Base-by-base conservation (phyloP, 495 filamentous ascomycete genomes). In the Margaritispora aquatica region DNA sequence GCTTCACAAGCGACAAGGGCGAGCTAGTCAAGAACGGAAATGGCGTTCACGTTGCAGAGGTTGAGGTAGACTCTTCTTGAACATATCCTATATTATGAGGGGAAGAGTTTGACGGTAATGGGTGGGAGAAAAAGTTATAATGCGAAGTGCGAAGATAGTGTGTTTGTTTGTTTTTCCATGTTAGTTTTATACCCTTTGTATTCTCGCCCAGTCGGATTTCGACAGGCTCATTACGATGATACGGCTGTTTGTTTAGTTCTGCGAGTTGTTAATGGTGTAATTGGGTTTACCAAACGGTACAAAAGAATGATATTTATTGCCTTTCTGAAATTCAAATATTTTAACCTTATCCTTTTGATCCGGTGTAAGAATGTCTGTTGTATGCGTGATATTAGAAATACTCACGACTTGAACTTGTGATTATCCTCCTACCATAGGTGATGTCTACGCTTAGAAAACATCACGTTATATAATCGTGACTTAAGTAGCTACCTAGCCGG, bases 21-120 rank as follows among this genome's bases (percentile, higher is more conserved):
- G 61, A 57, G 2, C 31, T 53, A 26, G 62, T 58, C 38, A 26
- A 36, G 4, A 54, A 57, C 5, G 55, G 50, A 1, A 60, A 61
- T 36, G 58, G 62, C 4, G 44, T 59, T 8, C 57, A 61, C 24
- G 51, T 58, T 47, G 62, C 61, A n/a, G 54, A 23, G 31, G 55
- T 51, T 31, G 62, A 61, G 41, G 54, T 61, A 38, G 24, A 29
- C 13, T 5, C 54, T 22, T 52, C 54, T 26, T 56, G 22, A 56
- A 26, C 19, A 17, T 26, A 2, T 50, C 5, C 8, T 23, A 23
- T 8, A 5, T 23, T 3, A 3, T 10, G 26, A 50, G 19, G n/a
- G 21, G 47, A 23, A 17, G 24, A 22, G 5, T 34, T 26, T 50
- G 9, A 9, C 13, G 8, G 47, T 50, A 50, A 24, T 50, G 3